A percentile compares a stretch with the other conserved stretches of the same genome.
Evolutionary conservation across 176 grass and related monocot genomes (phyloP).

Genomic region (Paspalum notatum): DNA sequence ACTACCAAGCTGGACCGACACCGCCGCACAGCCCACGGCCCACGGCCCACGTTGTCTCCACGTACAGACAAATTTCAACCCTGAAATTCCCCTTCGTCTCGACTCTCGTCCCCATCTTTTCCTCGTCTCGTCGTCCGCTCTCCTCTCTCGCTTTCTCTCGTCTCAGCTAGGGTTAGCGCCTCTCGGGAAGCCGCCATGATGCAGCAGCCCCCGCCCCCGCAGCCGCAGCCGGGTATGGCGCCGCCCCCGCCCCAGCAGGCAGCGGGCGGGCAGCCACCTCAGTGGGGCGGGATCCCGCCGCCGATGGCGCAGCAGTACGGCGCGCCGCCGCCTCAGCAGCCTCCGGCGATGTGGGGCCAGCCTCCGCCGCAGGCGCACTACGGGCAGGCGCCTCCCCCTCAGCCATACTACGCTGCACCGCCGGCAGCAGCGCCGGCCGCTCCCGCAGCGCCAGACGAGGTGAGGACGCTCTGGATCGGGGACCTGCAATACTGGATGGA

Average conservation of each 20-base stretch:
- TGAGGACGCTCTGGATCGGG: slow-evolving; percentile 93
- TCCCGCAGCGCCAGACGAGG: slow-evolving; percentile 61
- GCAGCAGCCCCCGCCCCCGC: slow-evolving; percentile 53
- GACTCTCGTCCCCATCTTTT: neutral
- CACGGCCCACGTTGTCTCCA: slow-evolving; percentile 16
- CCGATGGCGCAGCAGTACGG: slow-evolving; percentile 69
- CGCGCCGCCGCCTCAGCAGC: slow-evolving; percentile 66
- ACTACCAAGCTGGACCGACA: neutral
- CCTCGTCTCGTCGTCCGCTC: neutral
- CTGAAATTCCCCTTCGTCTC: neutral
- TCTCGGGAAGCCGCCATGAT: slow-evolving; percentile 51
- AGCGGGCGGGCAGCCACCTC: slow-evolving; percentile 54
- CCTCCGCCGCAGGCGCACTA: slow-evolving; percentile 57
- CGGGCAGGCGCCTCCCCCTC: slow-evolving; percentile 54
- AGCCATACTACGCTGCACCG: slow-evolving; percentile 59
- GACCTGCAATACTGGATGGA: slow-evolving; percentile 99
- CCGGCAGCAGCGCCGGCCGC: slow-evolving; percentile 2
- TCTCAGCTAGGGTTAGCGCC: slow-evolving; percentile 53
- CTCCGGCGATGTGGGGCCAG: slow-evolving; percentile 82
- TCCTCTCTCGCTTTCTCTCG: slow-evolving; percentile 1
- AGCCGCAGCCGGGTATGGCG: slow-evolving; percentile 57
- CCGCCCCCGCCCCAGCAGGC: slow-evolving; percentile 37
- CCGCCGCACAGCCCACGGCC: neutral
- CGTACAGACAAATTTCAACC: slow-evolving; percentile 20
- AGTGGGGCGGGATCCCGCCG: slow-evolving; percentile 84